Evolutionary conservation across 805 yeast species (phyloP).

Genomic region (Hanseniaspora jakobsenii): DNA sequence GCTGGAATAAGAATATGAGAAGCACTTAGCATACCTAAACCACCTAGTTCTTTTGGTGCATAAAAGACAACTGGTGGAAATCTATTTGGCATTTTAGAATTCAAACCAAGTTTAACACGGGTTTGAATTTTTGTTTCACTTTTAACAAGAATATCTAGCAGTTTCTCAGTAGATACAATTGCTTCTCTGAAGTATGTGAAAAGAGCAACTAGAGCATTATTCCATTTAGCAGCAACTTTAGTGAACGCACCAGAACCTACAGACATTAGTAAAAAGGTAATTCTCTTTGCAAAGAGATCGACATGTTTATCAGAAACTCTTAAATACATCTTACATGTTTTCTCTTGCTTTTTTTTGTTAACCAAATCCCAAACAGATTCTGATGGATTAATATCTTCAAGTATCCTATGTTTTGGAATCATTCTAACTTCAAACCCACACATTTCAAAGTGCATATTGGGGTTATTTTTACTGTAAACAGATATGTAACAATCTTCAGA

Average conservation of each 20-base stretch:
- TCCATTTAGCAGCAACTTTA: conserved; percentile 91
- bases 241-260: conserved; percentile 94
- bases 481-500: conserved; percentile 80
- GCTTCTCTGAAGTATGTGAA: conserved; percentile 92
- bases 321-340: conserved; percentile 78
- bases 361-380: conserved; percentile 91
- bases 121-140: conserved; percentile 90
- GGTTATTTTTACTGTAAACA: conserved; percentile 81
- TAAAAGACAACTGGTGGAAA: conserved; percentile 98
- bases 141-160: conserved; percentile 73
- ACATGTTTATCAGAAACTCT: conserved; percentile 76
- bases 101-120: conserved; percentile 84
- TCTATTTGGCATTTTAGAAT: conserved; percentile 96
- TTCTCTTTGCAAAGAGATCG: conserved; percentile 65
- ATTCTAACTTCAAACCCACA: conserved; percentile 92
- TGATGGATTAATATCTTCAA: conserved; percentile 40
- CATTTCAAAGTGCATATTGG: conserved; percentile 78
- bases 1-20: conserved; percentile 92
- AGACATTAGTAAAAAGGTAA: conserved; percentile 83
- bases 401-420: conserved; percentile 55
- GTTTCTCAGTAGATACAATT: conserved; percentile 62
- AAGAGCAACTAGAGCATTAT: conserved; percentile 73
- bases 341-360: conserved; percentile 58
- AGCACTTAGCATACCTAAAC: conserved; percentile 94
- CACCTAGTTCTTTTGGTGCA: conserved; percentile 95